phyloP scores from a whole-genome alignment of 1,284 basidiomycete species.

The Papiliotrema nemorosa region DNA sequence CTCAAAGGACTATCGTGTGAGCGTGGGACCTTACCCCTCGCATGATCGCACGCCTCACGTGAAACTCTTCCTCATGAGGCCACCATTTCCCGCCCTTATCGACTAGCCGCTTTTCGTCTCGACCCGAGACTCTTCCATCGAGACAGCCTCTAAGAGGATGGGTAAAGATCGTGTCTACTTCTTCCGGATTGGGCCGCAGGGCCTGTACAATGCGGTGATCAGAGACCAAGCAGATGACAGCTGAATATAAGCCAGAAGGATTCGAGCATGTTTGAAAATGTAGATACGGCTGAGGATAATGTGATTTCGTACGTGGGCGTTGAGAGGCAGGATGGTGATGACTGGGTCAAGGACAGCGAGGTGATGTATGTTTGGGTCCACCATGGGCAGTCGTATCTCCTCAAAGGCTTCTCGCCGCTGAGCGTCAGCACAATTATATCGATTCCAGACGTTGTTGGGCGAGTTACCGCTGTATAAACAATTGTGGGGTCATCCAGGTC shows the following conservation, averaged over 20 bases:
- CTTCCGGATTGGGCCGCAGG: slow-evolving; percentile 59
- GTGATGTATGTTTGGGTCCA: slow-evolving; percentile 57
- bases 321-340: slow-evolving; percentile 66
- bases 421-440: not conserved
- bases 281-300: slow-evolving; percentile 45
- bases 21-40: no score
- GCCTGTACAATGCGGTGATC: slow-evolving; percentile 55
- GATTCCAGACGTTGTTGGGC: no score
- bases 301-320: slow-evolving; percentile 45
- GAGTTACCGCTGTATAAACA: slow-evolving; percentile 67
- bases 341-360: slow-evolving; percentile 68
- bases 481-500: slow-evolving; percentile 31
- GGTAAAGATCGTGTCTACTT: slow-evolving; percentile 74
- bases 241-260: slow-evolving; percentile 53
- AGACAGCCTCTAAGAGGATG: slow-evolving; percentile 66
- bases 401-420: slow-evolving; percentile 77
- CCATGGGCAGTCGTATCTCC: slow-evolving; percentile 67
- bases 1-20: no score
- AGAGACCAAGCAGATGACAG: slow-evolving; percentile 68
- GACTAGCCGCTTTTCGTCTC: slow-evolving; percentile 53
- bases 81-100: slow-evolving; percentile 65
- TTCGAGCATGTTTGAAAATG: not conserved
- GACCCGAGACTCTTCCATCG: slow-evolving; percentile 54
- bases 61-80: slow-evolving; percentile 65
- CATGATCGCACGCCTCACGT: slow-evolving; percentile 55